Percentiles rank a stretch among this genome's conserved stretches.
These are phyloP conservation scores for Sporisorium scitamineum DNA, from an alignment of 1,284 basidiomycete genomes.

Conservation along the genomic window DNA sequence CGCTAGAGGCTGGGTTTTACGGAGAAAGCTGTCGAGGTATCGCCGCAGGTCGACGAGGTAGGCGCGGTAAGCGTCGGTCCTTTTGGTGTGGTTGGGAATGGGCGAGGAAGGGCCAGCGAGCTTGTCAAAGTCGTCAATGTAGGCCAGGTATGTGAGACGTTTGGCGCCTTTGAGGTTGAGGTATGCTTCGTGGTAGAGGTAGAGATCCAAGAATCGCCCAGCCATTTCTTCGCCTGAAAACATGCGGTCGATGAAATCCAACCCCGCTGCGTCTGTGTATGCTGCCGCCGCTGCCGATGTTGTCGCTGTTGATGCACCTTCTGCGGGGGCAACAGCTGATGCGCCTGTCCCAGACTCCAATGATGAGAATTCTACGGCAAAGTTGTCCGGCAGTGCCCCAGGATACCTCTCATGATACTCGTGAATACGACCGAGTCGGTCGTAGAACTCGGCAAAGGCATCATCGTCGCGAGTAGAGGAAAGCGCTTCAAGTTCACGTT, in stretches of 20 bases:
- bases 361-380: slow-evolving; percentile 63
- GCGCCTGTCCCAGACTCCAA: slow-evolving; percentile 46
- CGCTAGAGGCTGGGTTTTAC: slow-evolving; percentile 86
- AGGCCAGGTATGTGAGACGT: slow-evolving; percentile 91
- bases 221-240: slow-evolving; percentile 86
- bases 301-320: slow-evolving; percentile 15
- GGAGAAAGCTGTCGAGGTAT: slow-evolving; percentile 87
- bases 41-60: slow-evolving; percentile 75
- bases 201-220: slow-evolving; percentile 93
- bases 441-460: slow-evolving; percentile 77
- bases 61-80: slow-evolving; percentile 55
- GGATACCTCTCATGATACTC: slow-evolving; percentile 97
- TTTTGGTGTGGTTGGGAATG: slow-evolving; percentile 57
- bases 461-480: slow-evolving; percentile 39
- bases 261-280: slow-evolving; percentile 22
- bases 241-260: slow-evolving; percentile 62
- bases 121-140: slow-evolving; percentile 76
- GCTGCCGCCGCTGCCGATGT: slow-evolving; percentile 25
- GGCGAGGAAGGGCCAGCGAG: slow-evolving; percentile 69
- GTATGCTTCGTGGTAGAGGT: slow-evolving; percentile 87
- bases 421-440: slow-evolving; percentile 90
- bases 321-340: slow-evolving; percentile 5
- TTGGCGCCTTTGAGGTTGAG: slow-evolving; percentile 80
- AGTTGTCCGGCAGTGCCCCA: slow-evolving; percentile 74
- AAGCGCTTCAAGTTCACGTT: slow-evolving; percentile 72